phyloP scores from a whole-genome alignment of 2,329 filamentous ascomycete genomes.

The Lecanicillium sp. region DNA sequence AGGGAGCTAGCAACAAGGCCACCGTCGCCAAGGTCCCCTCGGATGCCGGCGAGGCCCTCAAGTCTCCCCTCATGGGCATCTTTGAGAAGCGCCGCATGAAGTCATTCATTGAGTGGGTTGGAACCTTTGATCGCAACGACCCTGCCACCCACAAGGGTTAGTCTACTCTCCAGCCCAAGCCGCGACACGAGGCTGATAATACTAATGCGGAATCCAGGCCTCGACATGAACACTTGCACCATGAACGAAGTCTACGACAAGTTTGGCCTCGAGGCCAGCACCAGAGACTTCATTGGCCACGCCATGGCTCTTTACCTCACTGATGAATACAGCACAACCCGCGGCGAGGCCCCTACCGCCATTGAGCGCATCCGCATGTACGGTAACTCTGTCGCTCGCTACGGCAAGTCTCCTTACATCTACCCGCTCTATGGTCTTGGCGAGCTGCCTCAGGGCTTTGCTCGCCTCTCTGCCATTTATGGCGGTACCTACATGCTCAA shows the following conservation, averaged over 20 bases:
- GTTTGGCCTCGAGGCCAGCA: conserved; percentile 82
- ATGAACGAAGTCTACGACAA: conserved; percentile 99
- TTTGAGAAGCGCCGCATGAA: conserved; percentile 98
- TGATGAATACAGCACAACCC: conserved; percentile 72
- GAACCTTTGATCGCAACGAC: conserved; percentile 74
- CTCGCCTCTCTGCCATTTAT: conserved; percentile 94
- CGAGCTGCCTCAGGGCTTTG: conserved; percentile 95
- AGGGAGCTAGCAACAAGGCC: conserved; percentile 71
- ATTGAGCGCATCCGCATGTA: conserved; percentile 92
- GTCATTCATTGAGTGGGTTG: conserved; percentile 94
- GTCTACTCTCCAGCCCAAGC: conserved; percentile 15
- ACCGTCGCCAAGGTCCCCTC: conserved; percentile 96
- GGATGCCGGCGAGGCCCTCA: conserved; percentile 80
- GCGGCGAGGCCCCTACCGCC: conserved; percentile 70
- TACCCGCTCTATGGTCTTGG: conserved; percentile 97
- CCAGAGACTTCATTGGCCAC: conserved; percentile 94
- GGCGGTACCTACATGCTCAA: conserved; percentile 99
- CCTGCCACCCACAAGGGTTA: conserved; percentile 82
- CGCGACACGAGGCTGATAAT: not conserved
- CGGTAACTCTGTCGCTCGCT: conserved; percentile 93
- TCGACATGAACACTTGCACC: conserved; percentile 69
- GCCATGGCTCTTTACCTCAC: conserved; percentile 95
- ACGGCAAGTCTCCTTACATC: conserved; percentile 98
- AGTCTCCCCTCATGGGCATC: conserved; percentile 90
- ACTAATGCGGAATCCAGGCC: conserved; percentile 42